Evolutionary conservation across 345 rosid genomes (phyloP).

Genomic region (Physaria fendleri): DNA sequence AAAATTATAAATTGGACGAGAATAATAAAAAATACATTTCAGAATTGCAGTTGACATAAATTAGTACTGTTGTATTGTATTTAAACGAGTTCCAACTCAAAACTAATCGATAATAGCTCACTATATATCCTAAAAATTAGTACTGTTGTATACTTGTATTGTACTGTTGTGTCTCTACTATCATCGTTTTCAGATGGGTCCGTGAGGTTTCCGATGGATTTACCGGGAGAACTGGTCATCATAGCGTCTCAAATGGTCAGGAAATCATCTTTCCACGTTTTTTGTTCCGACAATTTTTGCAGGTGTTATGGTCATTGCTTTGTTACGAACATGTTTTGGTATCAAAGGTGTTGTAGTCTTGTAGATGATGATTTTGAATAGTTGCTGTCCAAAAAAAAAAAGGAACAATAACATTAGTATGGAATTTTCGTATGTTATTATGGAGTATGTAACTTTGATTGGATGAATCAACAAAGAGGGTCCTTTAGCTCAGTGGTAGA

Average conservation of each 20-base stretch:
- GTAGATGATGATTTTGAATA: no score
- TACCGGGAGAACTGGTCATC: conserved; percentile 17
- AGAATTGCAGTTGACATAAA: no score
- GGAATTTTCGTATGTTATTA: background rate
- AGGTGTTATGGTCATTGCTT: conserved; percentile 9
- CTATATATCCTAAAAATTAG: no score
- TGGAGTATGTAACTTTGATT: rapidly evolving
- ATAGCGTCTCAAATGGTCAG: conserved; percentile 17
- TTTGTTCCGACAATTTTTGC: conserved; percentile 17
- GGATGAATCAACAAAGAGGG: background rate
- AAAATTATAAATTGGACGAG: no score
- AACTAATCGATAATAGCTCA: no score
- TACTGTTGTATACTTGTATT: no score
- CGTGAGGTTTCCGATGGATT: conserved; percentile 21
- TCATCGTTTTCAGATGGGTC: conserved; percentile 4
- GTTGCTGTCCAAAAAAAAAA: no score
- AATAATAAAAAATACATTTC: no score
- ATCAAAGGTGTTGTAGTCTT: background rate
- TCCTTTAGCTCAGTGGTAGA: conserved; percentile 82
- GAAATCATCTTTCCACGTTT: background rate
- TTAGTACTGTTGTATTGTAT: no score
- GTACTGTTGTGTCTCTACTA: conserved; percentile 13
- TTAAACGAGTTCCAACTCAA: no score
- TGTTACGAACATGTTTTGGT: conserved; percentile 7
- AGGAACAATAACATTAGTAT: background rate